Evolutionary conservation across 371 early-diverging fungal genomes (phyloP).

Genomic region (Rhizopus delemar): DNA sequence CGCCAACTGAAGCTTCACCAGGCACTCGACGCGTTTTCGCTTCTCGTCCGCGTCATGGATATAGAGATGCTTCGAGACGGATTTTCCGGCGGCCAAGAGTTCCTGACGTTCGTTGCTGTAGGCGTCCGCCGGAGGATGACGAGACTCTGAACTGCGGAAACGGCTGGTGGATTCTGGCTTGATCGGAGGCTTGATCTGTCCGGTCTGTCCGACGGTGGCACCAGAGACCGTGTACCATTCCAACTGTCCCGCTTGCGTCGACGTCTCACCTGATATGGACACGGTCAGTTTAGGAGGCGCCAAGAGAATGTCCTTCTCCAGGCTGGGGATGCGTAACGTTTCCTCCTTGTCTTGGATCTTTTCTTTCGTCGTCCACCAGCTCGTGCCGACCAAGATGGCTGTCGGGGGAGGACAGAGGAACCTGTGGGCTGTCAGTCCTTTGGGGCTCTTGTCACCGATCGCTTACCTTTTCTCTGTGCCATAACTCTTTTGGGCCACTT

Average conservation of each 20-base stretch:
- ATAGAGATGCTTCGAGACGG: conserved; percentile 71
- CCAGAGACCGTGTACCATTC: conserved; percentile 49
- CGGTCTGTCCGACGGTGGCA: conserved; percentile 36
- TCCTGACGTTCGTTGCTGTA: conserved; percentile 18
- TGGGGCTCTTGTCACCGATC: too few relatives aligned
- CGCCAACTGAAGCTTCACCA: conserved; percentile 60
- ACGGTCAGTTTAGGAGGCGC: conserved; percentile 30
- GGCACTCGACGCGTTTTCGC: conserved; percentile 66
- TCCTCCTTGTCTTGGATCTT: conserved; percentile 6
- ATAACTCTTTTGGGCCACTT: conserved; percentile 84
- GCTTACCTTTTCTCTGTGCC: conserved; percentile 72
- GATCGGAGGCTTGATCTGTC: conserved; percentile 18
- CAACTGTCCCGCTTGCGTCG: conserved; percentile 31
- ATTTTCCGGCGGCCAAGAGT: conserved; percentile 54
- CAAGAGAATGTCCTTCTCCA: conserved; percentile 8
- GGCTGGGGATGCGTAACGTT: conserved; percentile 18
- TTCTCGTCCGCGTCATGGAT: conserved; percentile 77
- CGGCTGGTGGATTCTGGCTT: conserved; percentile 26
- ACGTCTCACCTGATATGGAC: conserved; percentile 40
- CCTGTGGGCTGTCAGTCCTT: conserved; percentile 11
- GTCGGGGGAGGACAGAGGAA: conserved; percentile 83
- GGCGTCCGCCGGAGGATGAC: conserved; percentile 10
- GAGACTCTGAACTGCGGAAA: conserved; percentile 19
- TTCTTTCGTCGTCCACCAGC: conserved; percentile 57
- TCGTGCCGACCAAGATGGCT: conserved; percentile 67